Conservation (phyloP, 768 basidiomycete species). For the Astraeus odoratus region DNA sequence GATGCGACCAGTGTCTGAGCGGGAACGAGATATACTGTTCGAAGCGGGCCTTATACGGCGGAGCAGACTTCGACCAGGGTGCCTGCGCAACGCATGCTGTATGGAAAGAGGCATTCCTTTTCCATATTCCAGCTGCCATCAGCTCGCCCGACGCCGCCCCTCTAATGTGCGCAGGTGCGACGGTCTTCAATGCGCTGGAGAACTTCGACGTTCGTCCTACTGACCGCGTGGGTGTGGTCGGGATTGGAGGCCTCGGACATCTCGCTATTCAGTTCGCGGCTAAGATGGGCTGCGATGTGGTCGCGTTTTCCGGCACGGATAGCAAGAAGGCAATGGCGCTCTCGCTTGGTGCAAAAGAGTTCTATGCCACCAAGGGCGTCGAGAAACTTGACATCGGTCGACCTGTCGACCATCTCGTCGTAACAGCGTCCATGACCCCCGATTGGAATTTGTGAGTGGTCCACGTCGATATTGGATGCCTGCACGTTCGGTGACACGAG, state of each 20-base stretch:
- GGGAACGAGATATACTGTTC: constrained; percentile 26
- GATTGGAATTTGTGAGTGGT: constrained; percentile 26
- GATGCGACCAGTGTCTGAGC: constrained; percentile 28
- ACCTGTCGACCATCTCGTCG: constrained; percentile 24
- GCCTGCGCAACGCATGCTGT: constrained; percentile 30
- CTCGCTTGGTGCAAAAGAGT: constrained; percentile 30
- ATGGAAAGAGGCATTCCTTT: constrained; percentile 29
- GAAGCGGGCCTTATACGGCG: constrained; percentile 20
- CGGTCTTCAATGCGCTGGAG: constrained; percentile 26
- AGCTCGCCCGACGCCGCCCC: constrained; percentile 27
- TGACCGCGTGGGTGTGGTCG: constrained; percentile 29
- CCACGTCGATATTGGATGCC: too few relatives aligned
- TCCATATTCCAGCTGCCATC: constrained; percentile 27
- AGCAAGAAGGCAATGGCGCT: constrained; percentile 27
- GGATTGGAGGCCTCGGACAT: constrained; percentile 32
- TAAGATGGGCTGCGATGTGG: constrained; percentile 34
- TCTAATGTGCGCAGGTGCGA: constrained; percentile 32
- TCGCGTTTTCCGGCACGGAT: constrained; percentile 29
- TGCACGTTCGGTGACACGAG: too few relatives aligned
- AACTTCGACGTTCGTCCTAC: constrained; percentile 20
- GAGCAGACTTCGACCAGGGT: constrained; percentile 24
- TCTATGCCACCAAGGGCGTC: constrained; percentile 24
- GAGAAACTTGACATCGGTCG: constrained; percentile 20
- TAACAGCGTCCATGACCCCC: constrained; percentile 24
- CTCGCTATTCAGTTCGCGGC: constrained; percentile 33